Evolutionary conservation across 345 rosid genomes (phyloP).

Genomic region (Eucalyptus marginata): DNA sequence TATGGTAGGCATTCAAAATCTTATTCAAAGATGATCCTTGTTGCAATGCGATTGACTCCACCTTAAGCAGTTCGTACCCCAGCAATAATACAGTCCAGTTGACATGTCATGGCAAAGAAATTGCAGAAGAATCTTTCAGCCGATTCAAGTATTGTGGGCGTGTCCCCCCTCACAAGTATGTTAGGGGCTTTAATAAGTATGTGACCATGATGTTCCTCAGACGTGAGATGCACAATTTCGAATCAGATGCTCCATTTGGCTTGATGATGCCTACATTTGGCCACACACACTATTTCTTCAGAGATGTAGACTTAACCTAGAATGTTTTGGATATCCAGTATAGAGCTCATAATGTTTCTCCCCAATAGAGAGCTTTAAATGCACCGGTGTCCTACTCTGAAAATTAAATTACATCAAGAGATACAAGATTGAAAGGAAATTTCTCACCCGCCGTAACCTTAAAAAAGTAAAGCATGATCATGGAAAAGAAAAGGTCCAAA

Average conservation of each 20-base stretch:
- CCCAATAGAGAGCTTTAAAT: neutral
- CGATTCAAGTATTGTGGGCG: neutral
- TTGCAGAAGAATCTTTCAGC: neutral
- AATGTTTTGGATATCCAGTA: neutral
- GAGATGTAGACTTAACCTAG: slow-evolving; percentile 45
- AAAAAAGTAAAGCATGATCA: neutral
- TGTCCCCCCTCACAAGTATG: neutral
- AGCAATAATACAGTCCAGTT: neutral
- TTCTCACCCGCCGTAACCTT: neutral
- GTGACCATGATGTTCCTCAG: neutral
- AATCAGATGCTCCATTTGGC: slow-evolving; percentile 20
- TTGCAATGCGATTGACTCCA: neutral
- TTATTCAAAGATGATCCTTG: neutral
- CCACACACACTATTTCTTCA: slow-evolving; percentile 31
- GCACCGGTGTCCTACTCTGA: neutral
- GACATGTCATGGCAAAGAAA: neutral
- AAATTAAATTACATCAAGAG: neutral
- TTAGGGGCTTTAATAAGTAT: too few species aligned
- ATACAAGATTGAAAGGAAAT: neutral
- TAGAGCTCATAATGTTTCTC: too few species aligned
- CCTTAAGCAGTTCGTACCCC: neutral
- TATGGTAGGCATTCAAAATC: neutral
- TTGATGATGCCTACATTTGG: slow-evolving; percentile 34
- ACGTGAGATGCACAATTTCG: slow-evolving; percentile 3
- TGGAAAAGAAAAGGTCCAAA: neutral